Evolutionary conservation across 2,329 filamentous ascomycete species (phyloP), one percentile per base, ranked within the genome.

Genomic region (Verticillium alfalfae): DNA sequence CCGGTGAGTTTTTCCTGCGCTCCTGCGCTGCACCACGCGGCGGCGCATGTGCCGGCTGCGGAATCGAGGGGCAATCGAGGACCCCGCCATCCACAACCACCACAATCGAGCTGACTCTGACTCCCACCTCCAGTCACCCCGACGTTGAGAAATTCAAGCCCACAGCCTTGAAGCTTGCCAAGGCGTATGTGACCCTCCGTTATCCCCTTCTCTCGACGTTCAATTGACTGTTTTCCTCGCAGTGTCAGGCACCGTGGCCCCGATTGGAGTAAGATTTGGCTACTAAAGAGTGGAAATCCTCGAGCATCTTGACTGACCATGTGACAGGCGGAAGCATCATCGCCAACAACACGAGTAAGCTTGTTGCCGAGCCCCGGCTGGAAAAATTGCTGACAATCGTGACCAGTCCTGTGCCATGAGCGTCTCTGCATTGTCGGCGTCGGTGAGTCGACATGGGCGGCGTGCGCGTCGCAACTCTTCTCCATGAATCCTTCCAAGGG

Each of bases 91-190:
- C 61, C 60, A 60, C 16, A 57, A 57, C 57, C 55, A 67, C 65
- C 56, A 64, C 54, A 62, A 9, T 22, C 36, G 62, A 60, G 63
- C 65, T 70, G 65, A 66, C 65, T 56, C 26, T 57, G 9, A 31
- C 54, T 62, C 18, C 58, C 59, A 60, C 60, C 63, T 68, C 67
- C 67, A 88, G 86, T 81, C 93, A 98, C 75, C 93, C 94, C 67
- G 91, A 97, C 86, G 92, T 97, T 72, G 88, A 91, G 74, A 93
- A 93, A 74, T 98, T 98, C 84, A 97, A 97, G 87, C 90, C 94
- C 59, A 94, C 90, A 66, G 94, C 94, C 73, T 84, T 98, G 78
- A 90, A 90, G 80, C 90, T 98, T 81, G 88, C 93, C 68, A 97
- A 97, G 85, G 90, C 92, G 92, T 96, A 86, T 78, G 91, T 52